Percentiles rank a stretch among this genome's conserved stretches.
Conservation (phyloP, 495 filamentous ascomycete genomes). For the Penicillium goetzii region DNA sequence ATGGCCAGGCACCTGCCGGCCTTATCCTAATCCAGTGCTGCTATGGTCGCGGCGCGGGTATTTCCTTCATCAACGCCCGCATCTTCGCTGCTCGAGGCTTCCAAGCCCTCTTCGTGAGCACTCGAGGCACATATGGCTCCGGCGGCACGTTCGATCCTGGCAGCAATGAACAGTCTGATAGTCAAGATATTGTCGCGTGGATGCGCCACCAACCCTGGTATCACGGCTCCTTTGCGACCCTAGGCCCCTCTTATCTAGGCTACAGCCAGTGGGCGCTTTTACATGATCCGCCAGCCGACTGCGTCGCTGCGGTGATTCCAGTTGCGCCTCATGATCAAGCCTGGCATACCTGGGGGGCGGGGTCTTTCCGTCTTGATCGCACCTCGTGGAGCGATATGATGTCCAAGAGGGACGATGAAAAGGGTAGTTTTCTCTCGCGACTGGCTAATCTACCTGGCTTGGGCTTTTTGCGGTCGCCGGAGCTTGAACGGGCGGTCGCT, state of each 20-base stretch:
- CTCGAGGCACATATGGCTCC: conserved; percentile 35
- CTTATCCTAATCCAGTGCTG: conserved; percentile 31
- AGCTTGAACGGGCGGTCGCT: conserved; percentile 19
- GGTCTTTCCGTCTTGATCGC: conserved; percentile 30
- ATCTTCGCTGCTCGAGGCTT: conserved; percentile 38
- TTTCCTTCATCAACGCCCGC: conserved; percentile 28
- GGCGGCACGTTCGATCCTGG: conserved; percentile 27
- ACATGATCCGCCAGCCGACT: conserved; percentile 30
- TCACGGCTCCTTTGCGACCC: conserved; percentile 36
- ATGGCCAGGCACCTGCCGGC: conserved; percentile 19
- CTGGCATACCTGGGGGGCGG: conserved; percentile 30
- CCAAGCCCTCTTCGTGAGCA: conserved; percentile 35
- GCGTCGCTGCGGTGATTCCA: conserved; percentile 31
- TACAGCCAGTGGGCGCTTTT: conserved; percentile 40
- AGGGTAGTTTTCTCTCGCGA: conserved; percentile 15
- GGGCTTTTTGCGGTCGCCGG: conserved; percentile 19
- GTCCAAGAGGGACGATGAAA: conserved; percentile 14
- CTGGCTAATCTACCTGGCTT: conserved; percentile 22
- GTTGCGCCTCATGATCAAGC: conserved; percentile 32
- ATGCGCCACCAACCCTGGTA: conserved; percentile 43
- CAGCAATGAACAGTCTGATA: conserved; percentile 28
- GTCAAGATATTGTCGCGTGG: conserved; percentile 38
- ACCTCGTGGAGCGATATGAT: conserved; percentile 31
- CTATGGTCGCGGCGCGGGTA: conserved; percentile 27
- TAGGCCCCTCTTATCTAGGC: conserved; percentile 37